Evolutionary conservation across 148 eudicot species (phyloP), one percentile per base, ranked within the genome.

Genomic region (Camellia lanceoleosa): DNA sequence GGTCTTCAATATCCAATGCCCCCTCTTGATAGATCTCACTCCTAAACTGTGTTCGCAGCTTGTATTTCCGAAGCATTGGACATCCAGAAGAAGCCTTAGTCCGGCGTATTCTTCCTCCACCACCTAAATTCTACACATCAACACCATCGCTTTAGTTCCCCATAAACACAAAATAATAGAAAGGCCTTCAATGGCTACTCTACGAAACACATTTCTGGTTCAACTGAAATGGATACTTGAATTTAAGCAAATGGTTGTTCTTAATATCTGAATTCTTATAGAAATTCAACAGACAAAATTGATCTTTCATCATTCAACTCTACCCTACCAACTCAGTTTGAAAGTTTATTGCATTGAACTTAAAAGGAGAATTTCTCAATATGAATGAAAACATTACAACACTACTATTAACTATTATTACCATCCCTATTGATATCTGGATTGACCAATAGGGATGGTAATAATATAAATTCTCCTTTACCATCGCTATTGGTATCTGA

Each of bases 1-100:
- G 92, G 86, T 95, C 99, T 88, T 95, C 99, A 87, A 95, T 92
- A 82, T 95, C 99, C 84, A 95, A 76, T 67, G 90, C 90, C 80
- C 84, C 97, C 54, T 84, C 89, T 63, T 88, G 84, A 78, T 80
- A 86, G 20, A 92, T 82, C 51, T 92, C 93, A 71, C 80, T 84
- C 63, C 81, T 85, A 55, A 92, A 93, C 63, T 93, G 90, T 75
- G 87, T 91, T 66, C 89, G 93, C 78, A 90, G 86, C 66, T 90
- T 93, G 49, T 81, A 83, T 82, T 91, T 92, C 77, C 87, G 81
- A 72, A 93, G 92, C 99, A 95, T 90, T 73, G 97, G 91, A 85
- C 99, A 95, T 83, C 95, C 91, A 84, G 85, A 68, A 80, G 94
- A 90, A 83, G 88, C 90, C 88, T 89, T 93, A 70, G 86, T 87